phyloP scores from a whole-genome alignment of 2,329 filamentous ascomycete species.

The Hypoxylon sp. region DNA sequence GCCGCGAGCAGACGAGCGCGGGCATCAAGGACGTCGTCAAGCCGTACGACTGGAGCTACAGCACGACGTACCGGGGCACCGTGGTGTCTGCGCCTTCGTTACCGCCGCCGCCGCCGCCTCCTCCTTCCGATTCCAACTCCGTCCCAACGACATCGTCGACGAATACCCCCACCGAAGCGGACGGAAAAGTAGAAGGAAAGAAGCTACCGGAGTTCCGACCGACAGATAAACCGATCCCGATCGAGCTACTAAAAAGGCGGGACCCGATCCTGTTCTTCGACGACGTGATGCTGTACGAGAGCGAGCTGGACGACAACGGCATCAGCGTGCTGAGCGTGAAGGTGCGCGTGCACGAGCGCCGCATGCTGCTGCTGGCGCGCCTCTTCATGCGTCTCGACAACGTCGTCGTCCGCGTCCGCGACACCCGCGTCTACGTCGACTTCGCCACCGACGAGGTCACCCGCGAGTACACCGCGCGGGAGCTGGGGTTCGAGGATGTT shows the following conservation, averaged over 20 bases:
- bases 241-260: conserved; percentile 85
- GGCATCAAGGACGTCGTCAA: conserved; percentile 94
- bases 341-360: conserved; percentile 88
- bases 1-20: conserved; percentile 79
- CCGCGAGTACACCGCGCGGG: conserved; percentile 89
- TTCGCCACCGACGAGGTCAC: conserved; percentile 83
- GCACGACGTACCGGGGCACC: conserved; percentile 85
- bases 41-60: conserved; percentile 99
- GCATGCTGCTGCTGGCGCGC: conserved; percentile 84
- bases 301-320: conserved; percentile 97
- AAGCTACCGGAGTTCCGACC: conserved; percentile 39
- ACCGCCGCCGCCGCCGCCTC: conserved; percentile 7
- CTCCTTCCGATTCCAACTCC: background rate
- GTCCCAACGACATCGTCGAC: conserved; percentile 18
- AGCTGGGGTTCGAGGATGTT: conserved; percentile 82
- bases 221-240: conserved; percentile 71
- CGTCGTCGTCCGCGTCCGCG: conserved; percentile 86
- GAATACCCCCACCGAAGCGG: background rate
- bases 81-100: conserved; percentile 52
- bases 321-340: conserved; percentile 92
- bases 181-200: background rate
- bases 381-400: conserved; percentile 95
- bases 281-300: conserved; percentile 95
- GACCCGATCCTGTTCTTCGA: conserved; percentile 98
- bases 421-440: conserved; percentile 93